These are phyloP conservation scores for Trypanosoma theileri DNA, from an alignment of 208 protist genomes.

Conservation along the genomic window DNA sequence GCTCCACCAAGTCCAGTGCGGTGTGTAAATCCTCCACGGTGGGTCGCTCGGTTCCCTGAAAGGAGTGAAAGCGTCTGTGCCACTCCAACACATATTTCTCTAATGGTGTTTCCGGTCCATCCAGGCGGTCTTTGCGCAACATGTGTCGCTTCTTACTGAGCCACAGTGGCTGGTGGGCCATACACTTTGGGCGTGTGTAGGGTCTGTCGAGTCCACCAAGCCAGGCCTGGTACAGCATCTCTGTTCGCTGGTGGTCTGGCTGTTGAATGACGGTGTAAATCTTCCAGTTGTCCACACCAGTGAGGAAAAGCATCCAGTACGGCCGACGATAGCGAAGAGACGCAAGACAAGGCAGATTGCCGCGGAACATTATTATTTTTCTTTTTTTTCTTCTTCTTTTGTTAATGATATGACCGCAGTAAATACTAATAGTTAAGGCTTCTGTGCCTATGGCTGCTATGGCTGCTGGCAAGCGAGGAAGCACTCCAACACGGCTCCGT, in stretches of 20 bases:
- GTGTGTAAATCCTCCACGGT: slow-evolving; percentile 88
- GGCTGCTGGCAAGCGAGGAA: background rate
- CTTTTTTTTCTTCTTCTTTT: slow-evolving; percentile 9
- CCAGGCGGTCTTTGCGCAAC: slow-evolving; percentile 76
- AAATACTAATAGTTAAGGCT: too few relatives aligned
- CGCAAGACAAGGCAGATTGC: slow-evolving; percentile 24
- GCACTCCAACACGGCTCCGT: background rate
- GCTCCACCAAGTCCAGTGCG: slow-evolving; percentile 87
- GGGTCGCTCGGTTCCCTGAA: slow-evolving; percentile 77
- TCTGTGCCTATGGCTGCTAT: too few relatives aligned
- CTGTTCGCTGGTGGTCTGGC: slow-evolving; percentile 88
- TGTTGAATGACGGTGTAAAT: slow-evolving; percentile 92
- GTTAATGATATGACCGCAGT: background rate
- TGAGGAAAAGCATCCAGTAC: slow-evolving; percentile 89
- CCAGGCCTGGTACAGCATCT: slow-evolving; percentile 93
- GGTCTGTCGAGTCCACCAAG: slow-evolving; percentile 88
- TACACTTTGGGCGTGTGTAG: slow-evolving; percentile 89
- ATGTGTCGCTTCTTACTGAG: slow-evolving; percentile 88
- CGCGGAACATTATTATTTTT: slow-evolving; percentile 36
- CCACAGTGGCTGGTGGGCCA: slow-evolving; percentile 88
- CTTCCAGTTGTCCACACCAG: slow-evolving; percentile 89
- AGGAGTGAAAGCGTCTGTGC: slow-evolving; percentile 81
- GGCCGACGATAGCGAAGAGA: slow-evolving; percentile 56
- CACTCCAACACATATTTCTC: slow-evolving; percentile 91
- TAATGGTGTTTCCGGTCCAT: slow-evolving; percentile 81